A percentile compares a stretch with the other conserved stretches of the same genome.
These are phyloP conservation scores for Tardiomyces blankii DNA, from an alignment of 1,139 yeast species.

Conservation along the genomic window DNA sequence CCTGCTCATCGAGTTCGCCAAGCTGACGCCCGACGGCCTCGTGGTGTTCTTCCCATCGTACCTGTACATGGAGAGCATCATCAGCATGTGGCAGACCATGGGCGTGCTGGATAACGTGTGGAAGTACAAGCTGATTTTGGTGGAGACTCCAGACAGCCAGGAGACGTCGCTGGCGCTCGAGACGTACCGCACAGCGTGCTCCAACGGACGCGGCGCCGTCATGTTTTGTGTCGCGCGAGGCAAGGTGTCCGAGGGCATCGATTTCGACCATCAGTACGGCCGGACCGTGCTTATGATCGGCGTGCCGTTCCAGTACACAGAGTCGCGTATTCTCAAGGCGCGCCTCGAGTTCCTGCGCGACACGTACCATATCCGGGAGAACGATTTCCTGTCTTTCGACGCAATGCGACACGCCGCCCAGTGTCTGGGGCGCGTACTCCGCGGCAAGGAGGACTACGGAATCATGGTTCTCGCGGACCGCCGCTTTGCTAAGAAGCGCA, in stretches of 20 bases:
- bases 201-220: conserved; percentile 96
- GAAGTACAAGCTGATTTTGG: conserved; percentile 89
- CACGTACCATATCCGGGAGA: conserved; percentile 83
- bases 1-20: conserved; percentile 79
- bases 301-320: conserved; percentile 97
- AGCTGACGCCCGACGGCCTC: conserved; percentile 95
- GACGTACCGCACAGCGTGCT: conserved; percentile 91
- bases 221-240: conserved; percentile 97
- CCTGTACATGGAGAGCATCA: conserved; percentile 93
- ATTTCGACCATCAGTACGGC: conserved; percentile 97
- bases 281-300: conserved; percentile 98
- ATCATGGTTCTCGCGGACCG: conserved; percentile 96
- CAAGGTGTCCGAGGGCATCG: conserved; percentile 96
- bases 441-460: conserved; percentile 98
- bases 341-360: conserved; percentile 88
- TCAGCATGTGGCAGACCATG: conserved; percentile 98
- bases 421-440: conserved; percentile 88
- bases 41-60: conserved; percentile 97
- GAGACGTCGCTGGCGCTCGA: conserved; percentile 93
- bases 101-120: conserved; percentile 97
- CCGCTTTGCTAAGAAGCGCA: conserved; percentile 75
- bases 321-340: conserved; percentile 89
- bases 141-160: conserved; percentile 99
- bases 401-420: conserved; percentile 99
- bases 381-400: conserved; percentile 90